Conservation (phyloP, 345 rosid genomes). For the Dimocarpus longan region DNA sequence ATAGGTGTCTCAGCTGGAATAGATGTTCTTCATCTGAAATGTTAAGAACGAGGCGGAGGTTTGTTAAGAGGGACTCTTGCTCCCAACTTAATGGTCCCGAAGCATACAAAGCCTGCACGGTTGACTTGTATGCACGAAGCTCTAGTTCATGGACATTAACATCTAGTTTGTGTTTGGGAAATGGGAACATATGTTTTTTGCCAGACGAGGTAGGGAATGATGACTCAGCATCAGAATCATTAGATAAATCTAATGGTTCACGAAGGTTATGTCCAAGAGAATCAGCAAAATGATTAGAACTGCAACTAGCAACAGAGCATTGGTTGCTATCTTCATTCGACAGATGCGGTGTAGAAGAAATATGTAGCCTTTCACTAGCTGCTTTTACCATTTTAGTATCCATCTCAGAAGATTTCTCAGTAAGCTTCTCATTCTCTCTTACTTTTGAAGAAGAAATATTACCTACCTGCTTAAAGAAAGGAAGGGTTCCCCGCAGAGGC, state of each 20-base stretch:
- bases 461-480: conserved; percentile 18
- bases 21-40: conserved; percentile 53
- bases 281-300: conserved; percentile 23
- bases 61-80: conserved; percentile 42
- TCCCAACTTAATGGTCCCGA: conserved; percentile 56
- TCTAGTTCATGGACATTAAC: conserved; percentile 40
- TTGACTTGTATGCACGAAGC: conserved; percentile 39
- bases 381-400: conserved; percentile 11
- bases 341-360: conserved; percentile 24
- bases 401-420: background rate
- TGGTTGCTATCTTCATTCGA: conserved; percentile 29
- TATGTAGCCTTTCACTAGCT: conserved; percentile 9
- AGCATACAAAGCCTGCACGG: conserved; percentile 43
- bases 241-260: conserved; percentile 11
- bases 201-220: conserved; percentile 27
- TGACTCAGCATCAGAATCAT: conserved; percentile 39
- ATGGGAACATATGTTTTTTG: conserved; percentile 14
- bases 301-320: conserved; percentile 49
- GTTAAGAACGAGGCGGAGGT: conserved; percentile 43
- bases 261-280: conserved; percentile 6
- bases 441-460: conserved; percentile 8
- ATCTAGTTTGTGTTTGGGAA: conserved; percentile 20
- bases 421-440: conserved; percentile 17
- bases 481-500: conserved; percentile 13
- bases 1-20: conserved; percentile 36